Base-by-base conservation (phyloP, 352 stramenopile genomes). In the Thraustochytrium sp. region DNA sequence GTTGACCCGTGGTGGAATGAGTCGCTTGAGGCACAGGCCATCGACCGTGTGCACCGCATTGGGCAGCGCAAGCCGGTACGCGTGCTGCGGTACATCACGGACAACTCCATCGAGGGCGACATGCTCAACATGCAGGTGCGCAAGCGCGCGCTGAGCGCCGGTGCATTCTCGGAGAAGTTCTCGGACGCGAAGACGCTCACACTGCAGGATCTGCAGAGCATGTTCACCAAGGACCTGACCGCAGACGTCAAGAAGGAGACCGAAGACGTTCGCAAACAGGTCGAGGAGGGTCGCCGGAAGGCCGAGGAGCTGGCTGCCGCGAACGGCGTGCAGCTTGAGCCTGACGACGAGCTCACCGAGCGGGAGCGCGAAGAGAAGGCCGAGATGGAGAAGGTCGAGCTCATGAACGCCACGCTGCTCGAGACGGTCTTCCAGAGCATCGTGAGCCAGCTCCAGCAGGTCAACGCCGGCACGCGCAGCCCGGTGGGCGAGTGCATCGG, bases 1-100 rank as follows among this genome's bases (percentile, higher is more conserved):
- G 86, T 96, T 31, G 93, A 96, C 75, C 92, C 93, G 75, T 98
- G 93, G 93, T 98, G 93, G 94, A 98, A 98, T 86, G 89, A 91
- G 21, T 91, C 91, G 54, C 89, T 97, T 18, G 94, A 98, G 77
- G 89, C 95, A 38, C 95, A 98, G 86, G 95, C 95, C 0, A 94
- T 98, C 56, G 94, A 98, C 88, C 90, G 93, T 51, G 92, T 96
- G 42, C 93, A 96, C 64, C 92, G 93, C 1, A 86, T 97, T 4
- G 93, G 93, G 0, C 92, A 97, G 87, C 89, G 87, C 0, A 89
- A 91, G 44, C 88, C 90, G 51, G 93, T 98, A 51, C 76, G 91
- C 8, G 93, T 97, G 34, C 94, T 95, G 85, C 90, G 93, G 53
- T 96, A 96, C 85, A 88, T 96, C 40, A 88, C 96, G 31, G 84